Base-by-base conservation (phyloP, 2,329 filamentous ascomycete genomes). In the Trichophyton schoenleinii region DNA sequence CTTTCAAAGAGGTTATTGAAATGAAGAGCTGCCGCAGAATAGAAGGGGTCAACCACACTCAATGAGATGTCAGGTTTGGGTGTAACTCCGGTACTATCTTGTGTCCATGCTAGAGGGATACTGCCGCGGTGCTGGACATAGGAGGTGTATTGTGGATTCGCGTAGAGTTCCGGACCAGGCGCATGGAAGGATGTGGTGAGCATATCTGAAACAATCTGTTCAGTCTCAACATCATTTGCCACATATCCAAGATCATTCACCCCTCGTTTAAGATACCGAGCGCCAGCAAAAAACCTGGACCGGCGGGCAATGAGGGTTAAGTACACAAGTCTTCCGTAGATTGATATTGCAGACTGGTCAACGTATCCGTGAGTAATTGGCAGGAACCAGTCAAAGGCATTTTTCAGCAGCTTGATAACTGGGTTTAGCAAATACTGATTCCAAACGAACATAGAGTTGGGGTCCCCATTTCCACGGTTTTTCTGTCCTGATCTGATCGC, bases 391-490 rank as follows among this genome's bases (percentile, higher is more conserved):
- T 97, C 91, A 70, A 89, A 96, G 0, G 89, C 86, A 67, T 91
- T 88, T 64, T 87, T 87, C 44, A 99, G 77, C 4, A 81, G 81
- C 18, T 78, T 75, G 11, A 82, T 78, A 0, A 87, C 90, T 0
- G 94, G 91, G 63, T 87, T 80, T 18, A 99, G 80, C 3, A 99
- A 80, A 72, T 96, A 88, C 67, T 89, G 84, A 68, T 99, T 99
- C 94, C 94, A 99, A 2, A 97, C 88, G 70, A 99, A 99, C 94
- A 99, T 99, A 44, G 87, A 84, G 69, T 96, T 95, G 71, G 87
- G 87, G 70, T 96, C 95, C 69, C 87, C 87, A 67, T 91, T 84
- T 36, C 83, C 81, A 31, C 81, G 78, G 46, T 80, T 78, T 5
- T 81, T 79, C 31, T 83, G 81, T 0, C 88, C 89, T 63, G 85